A percentile compares a stretch with the other conserved stretches of the same genome.
Conservation (phyloP, 1,139 yeast genomes). For the Sugiyamaella neomexicana region DNA sequence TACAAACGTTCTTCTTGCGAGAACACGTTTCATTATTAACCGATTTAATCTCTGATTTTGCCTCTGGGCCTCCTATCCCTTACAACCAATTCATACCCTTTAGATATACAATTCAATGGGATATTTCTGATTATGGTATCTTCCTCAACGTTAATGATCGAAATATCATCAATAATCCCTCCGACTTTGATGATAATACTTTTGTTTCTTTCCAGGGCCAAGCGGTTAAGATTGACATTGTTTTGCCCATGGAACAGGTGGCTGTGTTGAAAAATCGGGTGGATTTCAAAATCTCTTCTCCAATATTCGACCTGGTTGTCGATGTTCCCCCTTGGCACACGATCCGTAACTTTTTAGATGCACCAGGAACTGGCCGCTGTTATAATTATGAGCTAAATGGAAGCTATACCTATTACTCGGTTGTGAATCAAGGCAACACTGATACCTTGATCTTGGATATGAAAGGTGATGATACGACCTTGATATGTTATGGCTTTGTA, state of each 20-base stretch:
- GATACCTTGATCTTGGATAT: slow-evolving; percentile 70
- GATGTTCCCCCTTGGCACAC: slow-evolving; percentile 95
- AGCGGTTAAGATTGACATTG: slow-evolving; percentile 48
- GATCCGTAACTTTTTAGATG: slow-evolving; percentile 63
- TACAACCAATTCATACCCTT: slow-evolving; percentile 78
- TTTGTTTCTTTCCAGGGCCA: slow-evolving; percentile 74
- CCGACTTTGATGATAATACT: slow-evolving; percentile 77
- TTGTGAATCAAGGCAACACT: slow-evolving; percentile 62
- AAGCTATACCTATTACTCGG: slow-evolving; percentile 59
- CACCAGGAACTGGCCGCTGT: slow-evolving; percentile 65
- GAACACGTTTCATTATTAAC: slow-evolving; percentile 79
- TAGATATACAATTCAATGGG: slow-evolving; percentile 63
- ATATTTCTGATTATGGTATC: slow-evolving; percentile 55
- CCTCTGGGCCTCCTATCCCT: slow-evolving; percentile 65
- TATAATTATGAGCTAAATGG: slow-evolving; percentile 63
- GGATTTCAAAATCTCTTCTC: slow-evolving; percentile 55
- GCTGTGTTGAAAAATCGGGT: slow-evolving; percentile 58
- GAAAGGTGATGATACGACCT: slow-evolving; percentile 62
- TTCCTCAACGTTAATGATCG: slow-evolving; percentile 80
- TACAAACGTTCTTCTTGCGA: slow-evolving; percentile 66
- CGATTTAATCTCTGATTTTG: slow-evolving; percentile 75
- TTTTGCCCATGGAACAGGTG: slow-evolving; percentile 63
- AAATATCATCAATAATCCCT: slow-evolving; percentile 84
- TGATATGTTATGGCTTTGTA: slow-evolving; percentile 77
- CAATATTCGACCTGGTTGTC: slow-evolving; percentile 59